Evolutionary conservation across 1,284 basidiomycete species (phyloP), one percentile per base, ranked within the genome.

Genomic region (Blastosporella zonata): DNA sequence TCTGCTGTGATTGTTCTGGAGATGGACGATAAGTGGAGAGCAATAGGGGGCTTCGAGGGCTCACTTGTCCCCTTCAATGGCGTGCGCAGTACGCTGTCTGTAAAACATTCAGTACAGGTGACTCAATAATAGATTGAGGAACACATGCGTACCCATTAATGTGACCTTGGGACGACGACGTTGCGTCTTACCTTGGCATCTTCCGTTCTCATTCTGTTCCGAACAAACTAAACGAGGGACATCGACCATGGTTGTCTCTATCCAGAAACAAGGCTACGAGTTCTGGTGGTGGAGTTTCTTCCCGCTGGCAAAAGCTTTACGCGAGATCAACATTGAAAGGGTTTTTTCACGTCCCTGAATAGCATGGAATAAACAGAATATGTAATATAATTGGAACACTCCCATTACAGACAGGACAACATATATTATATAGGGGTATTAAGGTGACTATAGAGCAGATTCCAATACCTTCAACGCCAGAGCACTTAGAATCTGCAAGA

Each of bases 381-480:
- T n/a, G n/a, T n/a, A n/a, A n/a, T n/a, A n/a, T n/a, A n/a, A n/a
- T n/a, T n/a, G n/a, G n/a, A n/a, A n/a, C n/a, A n/a, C n/a, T n/a
- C n/a, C n/a, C n/a, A n/a, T n/a, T n/a, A n/a, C n/a, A n/a, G n/a
- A n/a, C n/a, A n/a, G n/a, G n/a, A n/a, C n/a, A n/a, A n/a, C n/a
- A n/a, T n/a, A n/a, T n/a, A n/a, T n/a, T n/a, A n/a, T n/a, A n/a
- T n/a, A n/a, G n/a, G n/a, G 25, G 25, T 27, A 27, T 27, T 31
- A 31, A 31, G 20, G 13, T 9, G 29, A 31, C 58, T 55, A 71
- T 22, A 78, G 52, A 7, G 84, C 80, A 46, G 84, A 79, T 25
- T 92, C 92, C 27, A 98, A 68, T 10, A 98, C 91, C 67, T 97
- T 97, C 65, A 90, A 72, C 1, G 94, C 93, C 34, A 98, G 70